Evolutionary conservation across 768 basidiomycete genomes (phyloP).

Genomic region (Phanerochaete sordida): DNA sequence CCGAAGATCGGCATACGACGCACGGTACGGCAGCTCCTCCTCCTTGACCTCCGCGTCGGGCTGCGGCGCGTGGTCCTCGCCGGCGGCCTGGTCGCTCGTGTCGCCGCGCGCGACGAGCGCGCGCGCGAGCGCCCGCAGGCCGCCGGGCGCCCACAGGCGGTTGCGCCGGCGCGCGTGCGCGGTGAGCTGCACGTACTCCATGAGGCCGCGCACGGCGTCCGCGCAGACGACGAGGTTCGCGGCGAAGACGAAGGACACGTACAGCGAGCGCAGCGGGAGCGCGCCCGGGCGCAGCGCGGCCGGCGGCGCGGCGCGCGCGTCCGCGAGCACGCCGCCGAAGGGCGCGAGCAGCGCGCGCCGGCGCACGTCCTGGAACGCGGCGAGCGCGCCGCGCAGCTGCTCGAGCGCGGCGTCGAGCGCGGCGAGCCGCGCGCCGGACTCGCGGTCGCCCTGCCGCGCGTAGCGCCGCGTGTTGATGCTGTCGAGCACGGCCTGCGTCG

Average conservation of each 20-base stretch:
- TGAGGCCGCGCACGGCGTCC: conserved; percentile 32
- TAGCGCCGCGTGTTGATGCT: conserved; percentile 35
- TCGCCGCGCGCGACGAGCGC: conserved; percentile 22
- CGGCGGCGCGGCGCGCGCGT: background rate
- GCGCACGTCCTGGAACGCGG: conserved; percentile 28
- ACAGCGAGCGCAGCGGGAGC: conserved; percentile 39
- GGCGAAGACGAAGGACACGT: conserved; percentile 48
- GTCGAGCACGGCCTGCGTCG: conserved; percentile 24
- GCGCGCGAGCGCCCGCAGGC: conserved; percentile 32
- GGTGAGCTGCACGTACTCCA: conserved; percentile 34
- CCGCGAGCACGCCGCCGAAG: conserved; percentile 36
- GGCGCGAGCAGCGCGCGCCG: conserved; percentile 40
- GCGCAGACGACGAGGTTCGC: conserved; percentile 39
- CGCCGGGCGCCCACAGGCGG: conserved; percentile 49
- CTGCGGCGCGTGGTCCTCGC: conserved; percentile 24
- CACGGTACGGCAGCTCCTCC: conserved; percentile 25
- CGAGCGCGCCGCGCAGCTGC: conserved; percentile 23
- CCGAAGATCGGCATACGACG: conserved; percentile 1
- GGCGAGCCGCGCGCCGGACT: conserved; percentile 16
- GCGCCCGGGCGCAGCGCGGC: background rate
- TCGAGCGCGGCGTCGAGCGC: conserved; percentile 26
- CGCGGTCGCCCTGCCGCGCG: conserved; percentile 16
- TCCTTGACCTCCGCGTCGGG: conserved; percentile 27
- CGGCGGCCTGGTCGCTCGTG: conserved; percentile 7
- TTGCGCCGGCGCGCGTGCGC: conserved; percentile 34